Evolutionary conservation across 2,329 filamentous ascomycete genomes (phyloP).

Genomic region (Penicillium sp.): DNA sequence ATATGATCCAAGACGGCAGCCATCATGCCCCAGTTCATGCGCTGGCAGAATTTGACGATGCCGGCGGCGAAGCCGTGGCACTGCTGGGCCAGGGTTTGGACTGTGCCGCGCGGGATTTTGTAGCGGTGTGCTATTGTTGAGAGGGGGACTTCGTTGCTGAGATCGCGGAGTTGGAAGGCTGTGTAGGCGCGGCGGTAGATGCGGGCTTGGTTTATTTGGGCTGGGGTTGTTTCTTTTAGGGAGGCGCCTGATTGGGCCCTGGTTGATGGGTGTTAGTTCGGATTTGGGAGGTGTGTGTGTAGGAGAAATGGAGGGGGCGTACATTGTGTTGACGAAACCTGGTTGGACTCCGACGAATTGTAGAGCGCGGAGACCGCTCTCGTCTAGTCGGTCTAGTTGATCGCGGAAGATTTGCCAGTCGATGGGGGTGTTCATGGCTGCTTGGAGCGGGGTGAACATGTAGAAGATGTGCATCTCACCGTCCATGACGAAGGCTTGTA

Average conservation of each 20-base stretch:
- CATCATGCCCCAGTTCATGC: conserved; percentile 73
- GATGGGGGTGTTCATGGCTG: conserved; percentile 48
- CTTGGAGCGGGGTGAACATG: conserved; percentile 70
- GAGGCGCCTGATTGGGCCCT: conserved; percentile 64
- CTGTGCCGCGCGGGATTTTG: conserved; percentile 64
- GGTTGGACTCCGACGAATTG: conserved; percentile 67
- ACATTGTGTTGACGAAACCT: conserved; percentile 65
- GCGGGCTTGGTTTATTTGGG: conserved; percentile 60
- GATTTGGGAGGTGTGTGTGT: background rate
- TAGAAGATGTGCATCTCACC: conserved; percentile 78
- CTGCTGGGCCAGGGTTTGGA: conserved; percentile 70
- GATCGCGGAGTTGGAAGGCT: conserved; percentile 72
- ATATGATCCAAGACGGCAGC: conserved; percentile 72
- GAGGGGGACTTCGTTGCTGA: conserved; percentile 73
- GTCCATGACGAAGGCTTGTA: conserved; percentile 74
- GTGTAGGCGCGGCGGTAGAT: conserved; percentile 72
- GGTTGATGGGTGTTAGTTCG: conserved; percentile 4
- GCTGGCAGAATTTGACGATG: conserved; percentile 75
- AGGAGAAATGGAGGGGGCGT: background rate
- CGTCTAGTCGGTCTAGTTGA: conserved; percentile 67
- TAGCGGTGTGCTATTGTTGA: conserved; percentile 69
- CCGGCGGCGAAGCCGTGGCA: conserved; percentile 76
- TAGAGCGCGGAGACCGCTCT: conserved; percentile 68
- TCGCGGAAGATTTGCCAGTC: conserved; percentile 73
- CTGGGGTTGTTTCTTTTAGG: conserved; percentile 61